phyloP scores from a whole-genome alignment of 192 early-diverging fungal genomes.

The Entomortierella chlamydospora region DNA sequence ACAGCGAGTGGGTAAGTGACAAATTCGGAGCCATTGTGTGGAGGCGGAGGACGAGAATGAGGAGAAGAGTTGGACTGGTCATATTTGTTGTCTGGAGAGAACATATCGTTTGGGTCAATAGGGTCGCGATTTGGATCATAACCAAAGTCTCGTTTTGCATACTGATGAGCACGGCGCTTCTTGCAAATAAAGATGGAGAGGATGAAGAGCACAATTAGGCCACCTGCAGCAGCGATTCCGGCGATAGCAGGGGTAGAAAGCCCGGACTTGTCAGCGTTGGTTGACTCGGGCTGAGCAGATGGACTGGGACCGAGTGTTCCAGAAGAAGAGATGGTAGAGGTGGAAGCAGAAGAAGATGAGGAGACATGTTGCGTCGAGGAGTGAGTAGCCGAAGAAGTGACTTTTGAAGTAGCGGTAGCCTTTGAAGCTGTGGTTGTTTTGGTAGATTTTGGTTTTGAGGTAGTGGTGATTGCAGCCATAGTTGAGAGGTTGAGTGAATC shows the following conservation, averaged over 20 bases:
- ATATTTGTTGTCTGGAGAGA: constrained; percentile 20
- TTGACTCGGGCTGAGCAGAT: neutral
- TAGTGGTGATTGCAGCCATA: neutral
- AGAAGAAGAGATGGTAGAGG: too few species aligned
- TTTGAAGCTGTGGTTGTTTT: neutral
- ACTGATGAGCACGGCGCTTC: constrained; percentile 10
- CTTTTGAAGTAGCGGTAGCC: neutral
- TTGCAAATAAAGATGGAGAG: constrained; percentile 37
- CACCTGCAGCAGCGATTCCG: constrained; percentile 45
- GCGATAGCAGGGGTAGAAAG: constrained; percentile 38
- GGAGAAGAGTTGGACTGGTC: neutral
- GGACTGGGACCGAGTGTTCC: neutral
- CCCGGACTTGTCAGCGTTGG: neutral
- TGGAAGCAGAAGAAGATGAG: neutral
- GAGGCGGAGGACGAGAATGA: too few species aligned
- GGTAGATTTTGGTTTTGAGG: neutral
- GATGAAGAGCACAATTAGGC: constrained; percentile 28
- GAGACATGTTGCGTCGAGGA: neutral
- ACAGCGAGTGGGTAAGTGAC: constrained; percentile 17
- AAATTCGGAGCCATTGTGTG: constrained; percentile 6
- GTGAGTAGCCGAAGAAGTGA: neutral
- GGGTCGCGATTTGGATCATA: constrained; percentile 46
- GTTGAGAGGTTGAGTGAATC: too few species aligned
- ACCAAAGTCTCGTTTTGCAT: constrained; percentile 7
- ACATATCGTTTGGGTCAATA: constrained; percentile 46